Base-by-base conservation (phyloP, 2,329 filamentous ascomycete genomes). In the Ilyonectria sp. region DNA sequence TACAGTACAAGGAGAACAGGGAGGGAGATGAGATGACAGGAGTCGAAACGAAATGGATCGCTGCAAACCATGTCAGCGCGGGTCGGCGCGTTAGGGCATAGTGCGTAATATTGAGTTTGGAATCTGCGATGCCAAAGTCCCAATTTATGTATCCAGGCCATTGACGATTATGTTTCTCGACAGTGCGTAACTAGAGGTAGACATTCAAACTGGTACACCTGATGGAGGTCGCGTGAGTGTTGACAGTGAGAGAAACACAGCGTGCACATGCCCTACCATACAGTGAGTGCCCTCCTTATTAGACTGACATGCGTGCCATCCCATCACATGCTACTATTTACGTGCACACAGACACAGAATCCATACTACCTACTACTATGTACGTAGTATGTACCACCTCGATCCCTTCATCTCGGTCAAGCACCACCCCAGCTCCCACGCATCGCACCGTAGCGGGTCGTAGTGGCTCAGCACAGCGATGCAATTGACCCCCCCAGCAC, bases 331-430 rank as follows among this genome's bases (percentile, higher is more conserved):
- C 29, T 26, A 52, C 23, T 33, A 21, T 21, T 21, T 21, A 8
- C 9, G 23, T 44, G 17, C 19, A 46, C 44, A 23, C 50, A 19
- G 31, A 53, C 50, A 21, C 50, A 35, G 31, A 35, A 49, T 49
- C 26, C 6, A 35, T 35, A 21, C 29, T 19, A 26, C 21, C 21
- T 21, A 21, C 21, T 21, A 21, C n/a, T n/a, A n/a, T n/a, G n/a
- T n/a, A n/a, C 21, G 21, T 21, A 21, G 21, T 21, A 3, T 26
- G 26, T 26, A 37, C 31, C 50, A n/a, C 29, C n/a, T 35, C 33
- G 50, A 37, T 37, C 50, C 49, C 29, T 53, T 53, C 50, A 53
- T 53, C 50, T 53, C 31, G 29, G 29, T 13, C 50, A 35, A 53
- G 50, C 50, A 43, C 7, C 40, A n/a, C 40, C 15, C 40, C 40